These are phyloP conservation scores for Lentithecium fluviatile DNA, from an alignment of 495 filamentous ascomycete genomes.

Conservation along the genomic window DNA sequence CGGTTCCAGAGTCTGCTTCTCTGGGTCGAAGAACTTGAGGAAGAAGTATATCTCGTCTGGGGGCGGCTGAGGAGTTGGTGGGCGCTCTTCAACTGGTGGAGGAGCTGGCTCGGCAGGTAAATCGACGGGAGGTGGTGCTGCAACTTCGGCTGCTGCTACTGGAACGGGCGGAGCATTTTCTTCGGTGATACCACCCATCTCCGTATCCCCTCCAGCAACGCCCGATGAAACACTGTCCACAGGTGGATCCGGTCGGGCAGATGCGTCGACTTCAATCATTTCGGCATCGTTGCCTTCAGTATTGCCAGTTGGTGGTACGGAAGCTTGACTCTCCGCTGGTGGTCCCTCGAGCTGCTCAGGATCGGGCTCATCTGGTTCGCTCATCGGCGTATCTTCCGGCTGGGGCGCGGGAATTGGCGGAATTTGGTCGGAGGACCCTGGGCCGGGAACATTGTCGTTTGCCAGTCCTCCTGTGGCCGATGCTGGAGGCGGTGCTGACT, in stretches of 20 bases:
- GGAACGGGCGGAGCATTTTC: conserved; percentile 14
- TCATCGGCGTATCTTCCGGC: conserved; percentile 37
- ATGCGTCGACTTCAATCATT: conserved; percentile 22
- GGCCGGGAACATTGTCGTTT: not conserved
- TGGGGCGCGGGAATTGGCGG: conserved; percentile 11
- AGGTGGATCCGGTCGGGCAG: conserved; percentile 17
- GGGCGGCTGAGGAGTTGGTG: conserved; percentile 1
- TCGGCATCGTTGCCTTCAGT: conserved; percentile 7
- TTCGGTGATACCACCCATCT: conserved; percentile 34
- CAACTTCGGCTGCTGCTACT: conserved; percentile 5
- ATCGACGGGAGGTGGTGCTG: conserved; percentile 4
- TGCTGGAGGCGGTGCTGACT: too few species aligned
- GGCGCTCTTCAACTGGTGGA: not conserved
- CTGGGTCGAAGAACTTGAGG: conserved; percentile 39
- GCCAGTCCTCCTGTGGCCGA: not conserved
- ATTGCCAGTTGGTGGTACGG: not conserved
- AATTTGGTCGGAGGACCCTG: conserved; percentile 7
- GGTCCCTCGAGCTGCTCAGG: not conserved
- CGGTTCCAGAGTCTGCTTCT: conserved; percentile 30
- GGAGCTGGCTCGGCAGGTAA: conserved; percentile 2
- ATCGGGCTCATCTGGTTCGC: conserved; percentile 32
- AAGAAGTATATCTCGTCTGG: conserved; percentile 40
- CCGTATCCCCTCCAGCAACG: conserved; percentile 17
- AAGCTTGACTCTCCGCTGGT: not conserved
- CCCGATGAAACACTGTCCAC: conserved; percentile 21